phyloP scores from a whole-genome alignment of 2,329 filamentous ascomycete genomes.

The Diaporthe longicolla region DNA sequence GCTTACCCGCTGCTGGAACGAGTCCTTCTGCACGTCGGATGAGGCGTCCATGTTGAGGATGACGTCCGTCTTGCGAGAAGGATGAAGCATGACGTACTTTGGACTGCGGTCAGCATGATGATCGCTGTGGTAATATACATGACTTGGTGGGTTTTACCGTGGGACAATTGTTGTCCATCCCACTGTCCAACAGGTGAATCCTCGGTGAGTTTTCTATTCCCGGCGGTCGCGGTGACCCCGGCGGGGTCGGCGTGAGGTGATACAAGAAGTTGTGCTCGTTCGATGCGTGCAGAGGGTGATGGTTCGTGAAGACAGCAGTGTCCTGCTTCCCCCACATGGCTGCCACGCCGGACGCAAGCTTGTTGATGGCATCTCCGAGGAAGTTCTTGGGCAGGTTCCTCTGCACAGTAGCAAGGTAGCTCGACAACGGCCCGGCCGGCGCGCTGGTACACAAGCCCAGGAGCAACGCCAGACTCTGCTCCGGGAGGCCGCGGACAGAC shows the following conservation, averaged over 20 bases:
- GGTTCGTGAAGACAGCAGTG: constrained; percentile 37
- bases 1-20: constrained; percentile 28
- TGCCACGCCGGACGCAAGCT: constrained; percentile 25
- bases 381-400: constrained; percentile 37
- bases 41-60: constrained; percentile 38
- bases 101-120: neutral
- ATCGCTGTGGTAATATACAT: neutral
- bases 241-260: constrained; percentile 29
- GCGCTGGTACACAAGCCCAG: constrained; percentile 32
- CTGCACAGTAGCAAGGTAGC: constrained; percentile 35
- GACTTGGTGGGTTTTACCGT: neutral
- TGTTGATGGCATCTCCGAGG: constrained; percentile 29
- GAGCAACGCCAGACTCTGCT: constrained; percentile 35
- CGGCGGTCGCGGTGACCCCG: constrained; percentile 8
- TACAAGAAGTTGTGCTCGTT: constrained; percentile 38
- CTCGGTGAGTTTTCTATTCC: constrained; percentile 37
- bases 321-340: constrained; percentile 34
- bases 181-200: constrained; percentile 33
- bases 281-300: constrained; percentile 37
- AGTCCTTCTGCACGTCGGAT: constrained; percentile 30
- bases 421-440: constrained; percentile 31
- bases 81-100: constrained; percentile 36
- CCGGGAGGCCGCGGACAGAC: constrained; percentile 23
- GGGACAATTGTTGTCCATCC: constrained; percentile 39
- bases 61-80: constrained; percentile 27